Evolutionary conservation across 805 yeast species (phyloP).

Genomic region (Saturnispora quitensis): DNA sequence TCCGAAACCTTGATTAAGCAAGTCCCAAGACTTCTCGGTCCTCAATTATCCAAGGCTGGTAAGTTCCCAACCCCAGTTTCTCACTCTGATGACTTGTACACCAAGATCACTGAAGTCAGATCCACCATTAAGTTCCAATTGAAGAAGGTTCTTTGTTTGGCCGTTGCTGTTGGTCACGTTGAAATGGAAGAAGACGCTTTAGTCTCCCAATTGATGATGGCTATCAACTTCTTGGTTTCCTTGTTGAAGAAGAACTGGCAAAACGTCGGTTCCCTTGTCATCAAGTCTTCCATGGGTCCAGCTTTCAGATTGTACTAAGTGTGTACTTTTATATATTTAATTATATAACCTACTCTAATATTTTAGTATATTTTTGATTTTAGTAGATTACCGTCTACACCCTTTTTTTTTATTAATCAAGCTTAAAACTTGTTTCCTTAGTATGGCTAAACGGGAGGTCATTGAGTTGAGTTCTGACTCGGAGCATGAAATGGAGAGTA

Average conservation of each 20-base stretch:
- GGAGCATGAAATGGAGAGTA: not conserved
- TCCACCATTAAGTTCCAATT: slow-evolving; percentile 99
- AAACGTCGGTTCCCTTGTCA: slow-evolving; percentile 98
- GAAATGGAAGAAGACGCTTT: slow-evolving; percentile 97
- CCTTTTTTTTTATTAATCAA: not conserved
- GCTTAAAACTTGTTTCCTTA: not conserved
- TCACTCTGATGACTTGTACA: slow-evolving; percentile 95
- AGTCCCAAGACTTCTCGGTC: slow-evolving; percentile 99
- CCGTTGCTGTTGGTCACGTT: slow-evolving; percentile 99
- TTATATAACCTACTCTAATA: not conserved
- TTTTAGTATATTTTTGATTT: not conserved
- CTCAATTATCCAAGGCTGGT: slow-evolving; percentile 99
- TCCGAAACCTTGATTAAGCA: slow-evolving; percentile 99
- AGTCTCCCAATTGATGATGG: slow-evolving; percentile 96
- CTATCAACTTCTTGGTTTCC: slow-evolving; percentile 98
- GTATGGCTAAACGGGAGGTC: not conserved
- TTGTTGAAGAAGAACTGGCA: slow-evolving; percentile 99
- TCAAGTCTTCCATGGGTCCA: slow-evolving; percentile 99
- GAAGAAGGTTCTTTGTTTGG: slow-evolving; percentile 99
- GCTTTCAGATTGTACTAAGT: slow-evolving; percentile 97
- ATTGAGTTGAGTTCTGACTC: not conserved
- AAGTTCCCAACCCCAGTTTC: slow-evolving; percentile 99
- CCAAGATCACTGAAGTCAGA: slow-evolving; percentile 93
- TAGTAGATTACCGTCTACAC: not conserved
- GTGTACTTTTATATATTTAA: slow-evolving; percentile 9